Evolutionary conservation across 352 stramenopile genomes (phyloP).

Genomic region (Blastocystis sp.): DNA sequence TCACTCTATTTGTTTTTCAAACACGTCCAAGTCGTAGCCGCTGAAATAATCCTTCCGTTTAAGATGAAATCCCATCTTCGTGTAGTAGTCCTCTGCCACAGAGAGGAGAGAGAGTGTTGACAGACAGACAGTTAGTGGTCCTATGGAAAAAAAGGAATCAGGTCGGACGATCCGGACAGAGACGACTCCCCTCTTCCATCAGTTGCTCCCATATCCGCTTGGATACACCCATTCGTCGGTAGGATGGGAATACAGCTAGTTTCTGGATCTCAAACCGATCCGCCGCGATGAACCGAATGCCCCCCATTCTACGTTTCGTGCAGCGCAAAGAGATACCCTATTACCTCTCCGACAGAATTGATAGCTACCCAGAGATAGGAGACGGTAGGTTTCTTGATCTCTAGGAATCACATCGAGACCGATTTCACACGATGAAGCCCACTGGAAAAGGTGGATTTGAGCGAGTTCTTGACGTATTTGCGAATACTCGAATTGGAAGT

Average conservation of each 20-base stretch:
- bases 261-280: conserved; percentile 30
- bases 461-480: background rate
- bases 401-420: background rate
- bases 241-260: background rate
- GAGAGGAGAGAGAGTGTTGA: conserved; percentile 31
- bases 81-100: conserved; percentile 21
- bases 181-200: background rate
- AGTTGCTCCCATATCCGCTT: background rate
- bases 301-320: conserved; percentile 8
- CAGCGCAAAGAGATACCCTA: background rate
- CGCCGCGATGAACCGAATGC: background rate
- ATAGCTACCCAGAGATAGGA: conserved; percentile 4
- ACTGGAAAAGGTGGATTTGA: conserved; percentile 8
- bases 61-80: conserved; percentile 12
- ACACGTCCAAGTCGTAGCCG: conserved; percentile 49
- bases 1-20: conserved; percentile 34
- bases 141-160: background rate
- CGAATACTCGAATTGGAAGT: background rate
- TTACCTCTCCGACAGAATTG: background rate
- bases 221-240: background rate
- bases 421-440: background rate
- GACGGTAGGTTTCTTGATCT: conserved; percentile 7
- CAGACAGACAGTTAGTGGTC: background rate
- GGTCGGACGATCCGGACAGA: background rate
- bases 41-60: background rate